These are phyloP conservation scores for Leishmania mexicana DNA, from an alignment of 208 protist species.

Conservation along the genomic window DNA sequence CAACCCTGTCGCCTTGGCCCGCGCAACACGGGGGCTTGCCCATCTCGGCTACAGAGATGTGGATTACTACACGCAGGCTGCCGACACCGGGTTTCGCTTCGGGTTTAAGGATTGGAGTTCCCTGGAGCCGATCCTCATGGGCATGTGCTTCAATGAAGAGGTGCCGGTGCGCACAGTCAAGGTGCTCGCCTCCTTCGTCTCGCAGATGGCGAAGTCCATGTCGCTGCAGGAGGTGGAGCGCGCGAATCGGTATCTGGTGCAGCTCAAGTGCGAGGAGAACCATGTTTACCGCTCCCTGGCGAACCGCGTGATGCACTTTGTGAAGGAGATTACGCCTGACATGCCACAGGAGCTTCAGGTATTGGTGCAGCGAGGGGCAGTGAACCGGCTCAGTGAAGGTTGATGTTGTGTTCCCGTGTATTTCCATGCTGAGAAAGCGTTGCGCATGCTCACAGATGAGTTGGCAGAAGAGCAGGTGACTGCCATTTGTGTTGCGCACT, in stretches of 20 bases:
- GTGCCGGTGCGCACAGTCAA: constrained; percentile 49
- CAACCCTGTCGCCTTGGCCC: constrained; percentile 46
- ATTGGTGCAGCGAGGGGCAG: constrained; percentile 75
- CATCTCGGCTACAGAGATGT: constrained; percentile 76
- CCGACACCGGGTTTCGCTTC: constrained; percentile 66
- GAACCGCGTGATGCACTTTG: constrained; percentile 79
- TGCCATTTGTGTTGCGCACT: not conserved
- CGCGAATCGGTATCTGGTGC: constrained; percentile 81
- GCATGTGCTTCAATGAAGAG: constrained; percentile 54
- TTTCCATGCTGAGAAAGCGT: not conserved
- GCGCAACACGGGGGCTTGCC: constrained; percentile 62
- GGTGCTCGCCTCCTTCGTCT: constrained; percentile 63
- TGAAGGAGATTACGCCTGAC: constrained; percentile 90
- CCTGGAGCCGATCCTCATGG: constrained; percentile 81
- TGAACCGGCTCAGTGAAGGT: constrained; percentile 24
- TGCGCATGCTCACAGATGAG: not conserved
- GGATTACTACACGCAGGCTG: constrained; percentile 76
- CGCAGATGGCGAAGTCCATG: constrained; percentile 74
- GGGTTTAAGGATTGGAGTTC: constrained; percentile 78
- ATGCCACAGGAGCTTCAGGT: constrained; percentile 85
- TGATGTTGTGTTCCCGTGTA: not conserved
- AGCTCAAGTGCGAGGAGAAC: constrained; percentile 84
- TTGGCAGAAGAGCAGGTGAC: not conserved
- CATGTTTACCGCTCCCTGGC: constrained; percentile 80
- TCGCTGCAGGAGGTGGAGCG: constrained; percentile 76